Percentiles rank a stretch among this genome's conserved stretches.
Conservation (phyloP, 2,329 filamentous ascomycete genomes). For the Colletotrichum graminicola region DNA sequence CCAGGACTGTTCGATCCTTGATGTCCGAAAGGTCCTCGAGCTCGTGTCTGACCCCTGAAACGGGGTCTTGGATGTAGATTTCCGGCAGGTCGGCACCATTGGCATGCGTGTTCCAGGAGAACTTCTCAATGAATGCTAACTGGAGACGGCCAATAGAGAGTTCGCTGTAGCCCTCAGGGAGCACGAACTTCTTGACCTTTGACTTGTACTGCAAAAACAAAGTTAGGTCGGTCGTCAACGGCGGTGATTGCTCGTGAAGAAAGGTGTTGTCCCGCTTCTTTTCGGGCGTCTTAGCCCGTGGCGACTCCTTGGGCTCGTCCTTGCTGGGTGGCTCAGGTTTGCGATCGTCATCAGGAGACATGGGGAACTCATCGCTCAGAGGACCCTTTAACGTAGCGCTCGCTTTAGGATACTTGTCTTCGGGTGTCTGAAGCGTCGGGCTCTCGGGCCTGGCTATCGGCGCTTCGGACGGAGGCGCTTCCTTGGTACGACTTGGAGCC, state of each 20-base stretch:
- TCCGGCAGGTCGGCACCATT: slow-evolving; percentile 94
- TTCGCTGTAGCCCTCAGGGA: slow-evolving; percentile 85
- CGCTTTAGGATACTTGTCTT: slow-evolving; percentile 70
- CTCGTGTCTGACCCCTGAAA: slow-evolving; percentile 97
- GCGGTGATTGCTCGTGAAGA: slow-evolving; percentile 76
- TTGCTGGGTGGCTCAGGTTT: slow-evolving; percentile 44
- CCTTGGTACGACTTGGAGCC: slow-evolving; percentile 70
- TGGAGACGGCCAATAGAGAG: slow-evolving; percentile 90
- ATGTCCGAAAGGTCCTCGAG: slow-evolving; percentile 93
- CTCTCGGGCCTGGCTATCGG: slow-evolving; percentile 51
- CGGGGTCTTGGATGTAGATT: slow-evolving; percentile 96
- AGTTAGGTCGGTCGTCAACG: slow-evolving; percentile 84
- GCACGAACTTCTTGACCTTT: slow-evolving; percentile 95
- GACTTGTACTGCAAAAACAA: slow-evolving; percentile 97
- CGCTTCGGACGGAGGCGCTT: slow-evolving; percentile 61
- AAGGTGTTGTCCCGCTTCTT: slow-evolving; percentile 61
- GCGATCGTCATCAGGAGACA: slow-evolving; percentile 46
- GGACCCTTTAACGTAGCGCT: slow-evolving; percentile 72
- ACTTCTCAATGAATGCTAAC: slow-evolving; percentile 98
- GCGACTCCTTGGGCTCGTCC: slow-evolving; percentile 42
- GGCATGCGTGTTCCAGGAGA: slow-evolving; percentile 97
- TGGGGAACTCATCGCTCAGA: slow-evolving; percentile 61
- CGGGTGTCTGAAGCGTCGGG: slow-evolving; percentile 69
- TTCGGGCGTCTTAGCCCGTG: slow-evolving; percentile 56
- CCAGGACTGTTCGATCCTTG: slow-evolving; percentile 95